phyloP scores from a whole-genome alignment of 2,329 filamentous ascomycete genomes.

The Xylaria sp. region DNA sequence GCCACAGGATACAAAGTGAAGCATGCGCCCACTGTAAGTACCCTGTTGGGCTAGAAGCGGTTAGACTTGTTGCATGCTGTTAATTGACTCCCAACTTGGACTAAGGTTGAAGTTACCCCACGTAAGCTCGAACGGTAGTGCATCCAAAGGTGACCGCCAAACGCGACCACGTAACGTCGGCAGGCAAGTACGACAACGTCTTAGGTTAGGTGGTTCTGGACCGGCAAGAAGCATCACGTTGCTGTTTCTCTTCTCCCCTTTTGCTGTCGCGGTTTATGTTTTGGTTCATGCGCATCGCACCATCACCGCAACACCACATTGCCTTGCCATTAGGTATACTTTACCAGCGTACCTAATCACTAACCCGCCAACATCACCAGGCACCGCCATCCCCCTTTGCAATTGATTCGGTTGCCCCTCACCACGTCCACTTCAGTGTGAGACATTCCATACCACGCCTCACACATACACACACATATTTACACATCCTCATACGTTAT shows the following conservation, averaged over 20 bases:
- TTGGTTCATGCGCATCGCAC: not conserved
- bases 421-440: not conserved
- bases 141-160: conserved; percentile 15
- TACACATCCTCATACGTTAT: not conserved
- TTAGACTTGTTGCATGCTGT: not conserved
- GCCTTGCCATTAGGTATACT: not conserved
- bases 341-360: not conserved
- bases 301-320: not conserved
- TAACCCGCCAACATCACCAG: not conserved
- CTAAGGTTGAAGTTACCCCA: conserved; percentile 9
- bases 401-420: not conserved
- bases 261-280: conserved; percentile 4
- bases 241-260: not conserved
- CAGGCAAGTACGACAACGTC: conserved; percentile 3
- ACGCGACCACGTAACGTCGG: conserved; percentile 24
- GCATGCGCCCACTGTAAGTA: not conserved
- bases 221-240: conserved; percentile 8
- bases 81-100: not conserved
- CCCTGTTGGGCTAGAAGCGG: too few relatives aligned
- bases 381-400: not conserved
- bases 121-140: conserved; percentile 3
- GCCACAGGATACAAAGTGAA: conserved; percentile 1
- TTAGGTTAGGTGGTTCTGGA: not conserved
- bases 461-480: not conserved
- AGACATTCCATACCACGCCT: not conserved